A percentile compares a stretch with the other conserved stretches of the same genome.
Conservation (phyloP, 2,329 filamentous ascomycete species). For the Cytospora piceae region DNA sequence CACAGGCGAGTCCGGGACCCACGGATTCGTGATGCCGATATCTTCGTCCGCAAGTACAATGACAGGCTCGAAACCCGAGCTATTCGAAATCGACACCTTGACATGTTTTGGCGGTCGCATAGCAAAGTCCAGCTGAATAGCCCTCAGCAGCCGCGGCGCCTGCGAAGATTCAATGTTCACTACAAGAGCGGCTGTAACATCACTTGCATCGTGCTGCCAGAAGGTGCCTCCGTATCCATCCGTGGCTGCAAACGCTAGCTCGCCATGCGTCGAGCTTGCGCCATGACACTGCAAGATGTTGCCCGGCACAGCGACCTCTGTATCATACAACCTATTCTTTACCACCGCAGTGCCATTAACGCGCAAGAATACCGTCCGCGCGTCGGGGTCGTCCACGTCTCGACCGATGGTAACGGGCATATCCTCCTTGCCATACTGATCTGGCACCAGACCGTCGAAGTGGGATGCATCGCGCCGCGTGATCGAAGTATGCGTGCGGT, state of each 20-base stretch:
- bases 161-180: slow-evolving; percentile 46
- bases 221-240: slow-evolving; percentile 67
- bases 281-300: slow-evolving; percentile 65
- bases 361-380: slow-evolving; percentile 43
- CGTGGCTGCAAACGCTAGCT: slow-evolving; percentile 65
- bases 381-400: slow-evolving; percentile 40
- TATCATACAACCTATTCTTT: slow-evolving; percentile 57
- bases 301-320: slow-evolving; percentile 49
- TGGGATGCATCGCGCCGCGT: slow-evolving; percentile 24
- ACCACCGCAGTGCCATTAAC: slow-evolving; percentile 53
- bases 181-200: slow-evolving; percentile 58
- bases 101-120: slow-evolving; percentile 30
- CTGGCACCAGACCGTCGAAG: slow-evolving; percentile 26
- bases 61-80: slow-evolving; percentile 23
- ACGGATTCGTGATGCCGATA: slow-evolving; percentile 33
- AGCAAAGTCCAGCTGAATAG: slow-evolving; percentile 26
- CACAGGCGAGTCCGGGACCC: slow-evolving; percentile 19
- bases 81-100: slow-evolving; percentile 30
- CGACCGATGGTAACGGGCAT: slow-evolving; percentile 54
- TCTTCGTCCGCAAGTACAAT: slow-evolving; percentile 27
- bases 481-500: slow-evolving; percentile 35
- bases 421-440: slow-evolving; percentile 21
- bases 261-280: slow-evolving; percentile 54
- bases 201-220: slow-evolving; percentile 63
- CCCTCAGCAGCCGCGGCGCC: slow-evolving; percentile 15